phyloP scores from a whole-genome alignment of 2,329 filamentous ascomycete genomes.

The Fusarium proliferatum region DNA sequence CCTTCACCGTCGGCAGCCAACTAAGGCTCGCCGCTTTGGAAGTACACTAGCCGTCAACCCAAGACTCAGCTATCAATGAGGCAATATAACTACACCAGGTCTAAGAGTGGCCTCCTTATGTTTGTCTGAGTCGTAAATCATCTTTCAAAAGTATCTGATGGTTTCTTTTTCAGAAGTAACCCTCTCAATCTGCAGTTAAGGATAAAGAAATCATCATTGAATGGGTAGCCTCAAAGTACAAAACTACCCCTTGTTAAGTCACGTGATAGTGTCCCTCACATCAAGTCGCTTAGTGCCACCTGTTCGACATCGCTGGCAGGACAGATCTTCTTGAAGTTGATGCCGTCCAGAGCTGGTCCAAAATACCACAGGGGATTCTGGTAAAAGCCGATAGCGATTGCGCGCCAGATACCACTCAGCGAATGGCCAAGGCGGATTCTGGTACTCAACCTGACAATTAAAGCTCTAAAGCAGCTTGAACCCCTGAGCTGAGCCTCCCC shows the following conservation, averaged over 20 bases:
- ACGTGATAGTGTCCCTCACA: constrained; percentile 46
- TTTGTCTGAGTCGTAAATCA: not conserved
- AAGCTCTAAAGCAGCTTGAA: constrained; percentile 38
- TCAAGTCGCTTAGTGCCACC: constrained; percentile 53
- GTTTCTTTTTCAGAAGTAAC: not conserved
- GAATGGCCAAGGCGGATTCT: constrained; percentile 47
- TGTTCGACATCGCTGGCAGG: constrained; percentile 52
- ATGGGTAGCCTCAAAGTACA: not conserved
- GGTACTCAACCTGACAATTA: constrained; percentile 38
- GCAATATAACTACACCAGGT: not conserved
- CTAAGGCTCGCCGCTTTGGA: constrained; percentile 6
- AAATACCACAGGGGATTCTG: constrained; percentile 46
- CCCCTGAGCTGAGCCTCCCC: constrained; percentile 50
- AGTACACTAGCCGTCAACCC: constrained; percentile 9
- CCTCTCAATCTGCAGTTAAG: not conserved
- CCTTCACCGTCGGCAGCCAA: constrained; percentile 15
- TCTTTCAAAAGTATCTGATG: too few relatives aligned
- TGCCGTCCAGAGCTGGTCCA: constrained; percentile 45
- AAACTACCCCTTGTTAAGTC: constrained; percentile 35
- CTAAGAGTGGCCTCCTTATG: not conserved
- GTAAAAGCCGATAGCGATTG: constrained; percentile 45
- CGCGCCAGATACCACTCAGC: constrained; percentile 40
- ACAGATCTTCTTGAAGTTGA: constrained; percentile 53
- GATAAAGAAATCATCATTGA: not conserved
- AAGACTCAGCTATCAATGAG: not conserved